Conservation (phyloP, 305 asterid genomes). For the Solanum hybrid region DNA sequence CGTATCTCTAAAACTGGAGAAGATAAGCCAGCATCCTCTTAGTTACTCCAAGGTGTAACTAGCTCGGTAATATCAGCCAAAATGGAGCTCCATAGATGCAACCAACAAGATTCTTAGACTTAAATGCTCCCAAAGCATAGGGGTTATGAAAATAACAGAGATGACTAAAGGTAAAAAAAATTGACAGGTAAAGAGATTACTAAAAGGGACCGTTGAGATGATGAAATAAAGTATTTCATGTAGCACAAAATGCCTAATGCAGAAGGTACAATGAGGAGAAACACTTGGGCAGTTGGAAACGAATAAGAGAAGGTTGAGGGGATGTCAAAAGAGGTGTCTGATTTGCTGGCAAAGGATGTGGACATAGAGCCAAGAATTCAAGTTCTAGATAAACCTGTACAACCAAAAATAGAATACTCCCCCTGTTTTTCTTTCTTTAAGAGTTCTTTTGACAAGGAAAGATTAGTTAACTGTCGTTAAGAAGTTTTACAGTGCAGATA, state of each 20-base stretch:
- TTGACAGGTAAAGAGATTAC: neutral
- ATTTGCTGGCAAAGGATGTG: neutral
- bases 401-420: neutral
- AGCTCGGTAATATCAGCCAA: neutral
- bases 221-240: neutral
- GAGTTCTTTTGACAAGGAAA: neutral
- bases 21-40: neutral
- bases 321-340: neutral
- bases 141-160: neutral
- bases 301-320: neutral
- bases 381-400: neutral
- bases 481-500: neutral
- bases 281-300: neutral
- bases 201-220: neutral
- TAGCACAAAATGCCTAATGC: neutral
- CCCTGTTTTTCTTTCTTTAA: neutral
- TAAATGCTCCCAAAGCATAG: neutral
- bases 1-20: neutral
- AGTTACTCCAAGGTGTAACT: neutral
- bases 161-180: neutral
- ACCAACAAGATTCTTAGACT: neutral
- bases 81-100: neutral
- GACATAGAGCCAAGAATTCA: neutral
- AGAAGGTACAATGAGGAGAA: neutral
- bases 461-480: neutral